phyloP scores from a whole-genome alignment of 768 basidiomycete genomes.

The Filobasidium floriforme region DNA sequence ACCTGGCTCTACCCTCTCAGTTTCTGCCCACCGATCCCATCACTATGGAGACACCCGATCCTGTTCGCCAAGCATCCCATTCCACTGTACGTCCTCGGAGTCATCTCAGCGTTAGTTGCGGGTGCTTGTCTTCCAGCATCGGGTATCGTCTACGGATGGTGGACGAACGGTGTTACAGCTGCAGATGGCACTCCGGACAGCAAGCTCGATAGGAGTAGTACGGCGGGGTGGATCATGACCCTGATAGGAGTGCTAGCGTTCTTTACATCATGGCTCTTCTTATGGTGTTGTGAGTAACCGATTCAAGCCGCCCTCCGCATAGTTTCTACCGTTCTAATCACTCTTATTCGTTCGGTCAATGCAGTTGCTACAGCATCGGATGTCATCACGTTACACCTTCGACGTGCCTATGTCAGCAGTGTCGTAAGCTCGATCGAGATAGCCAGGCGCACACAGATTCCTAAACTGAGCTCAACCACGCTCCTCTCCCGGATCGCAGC shows the following conservation, averaged over 20 bases:
- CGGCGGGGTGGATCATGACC: constrained; percentile 33
- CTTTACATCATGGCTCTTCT: constrained; percentile 22
- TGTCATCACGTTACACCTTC: constrained; percentile 26
- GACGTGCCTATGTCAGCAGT: constrained; percentile 29
- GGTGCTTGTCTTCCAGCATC: constrained; percentile 32
- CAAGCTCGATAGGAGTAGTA: constrained; percentile 22
- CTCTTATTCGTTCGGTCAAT: neutral
- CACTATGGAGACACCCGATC: constrained; percentile 19
- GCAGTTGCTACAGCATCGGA: constrained; percentile 29
- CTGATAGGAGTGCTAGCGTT: constrained; percentile 27
- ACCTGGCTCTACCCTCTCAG: constrained; percentile 32
- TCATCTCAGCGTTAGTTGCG: constrained; percentile 25
- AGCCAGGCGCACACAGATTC: no score
- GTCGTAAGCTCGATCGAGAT: no score
- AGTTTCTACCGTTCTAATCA: neutral
- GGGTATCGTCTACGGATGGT: constrained; percentile 33
- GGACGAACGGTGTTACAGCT: constrained; percentile 30
- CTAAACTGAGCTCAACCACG: no score
- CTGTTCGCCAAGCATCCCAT: constrained; percentile 26
- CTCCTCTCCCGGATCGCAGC: constrained; percentile 12
- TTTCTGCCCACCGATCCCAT: constrained; percentile 27
- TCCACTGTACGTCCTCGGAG: constrained; percentile 27
- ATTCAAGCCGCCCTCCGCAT: neutral
- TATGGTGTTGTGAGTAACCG: constrained; percentile 32
- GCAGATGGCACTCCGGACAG: neutral